phyloP scores from a whole-genome alignment of 2,329 filamentous ascomycete genomes.

The Alternaria dauci region DNA sequence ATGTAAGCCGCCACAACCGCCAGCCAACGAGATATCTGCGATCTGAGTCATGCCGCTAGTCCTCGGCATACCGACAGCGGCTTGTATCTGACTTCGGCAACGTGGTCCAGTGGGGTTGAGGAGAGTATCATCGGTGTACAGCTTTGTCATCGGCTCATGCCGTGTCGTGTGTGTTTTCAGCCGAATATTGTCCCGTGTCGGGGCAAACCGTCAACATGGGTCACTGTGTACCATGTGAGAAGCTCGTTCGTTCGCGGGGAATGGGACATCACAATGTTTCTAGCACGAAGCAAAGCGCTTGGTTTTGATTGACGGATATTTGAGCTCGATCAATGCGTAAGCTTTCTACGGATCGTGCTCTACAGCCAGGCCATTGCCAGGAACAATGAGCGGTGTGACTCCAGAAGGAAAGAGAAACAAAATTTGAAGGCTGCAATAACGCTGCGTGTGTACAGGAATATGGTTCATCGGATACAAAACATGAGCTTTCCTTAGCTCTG shows the following conservation, averaged over 20 bases:
- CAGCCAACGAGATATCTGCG: background rate
- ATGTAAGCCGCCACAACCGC: constrained; percentile 30
- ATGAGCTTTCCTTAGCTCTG: background rate
- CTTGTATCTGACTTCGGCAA: constrained; percentile 7
- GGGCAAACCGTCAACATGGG: background rate
- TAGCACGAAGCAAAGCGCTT: background rate
- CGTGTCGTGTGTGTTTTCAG: constrained; percentile 12
- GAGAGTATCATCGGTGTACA: constrained; percentile 34
- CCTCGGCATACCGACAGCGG: constrained; percentile 35
- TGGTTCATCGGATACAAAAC: background rate
- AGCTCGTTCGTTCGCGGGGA: background rate
- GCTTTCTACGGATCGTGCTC: background rate
- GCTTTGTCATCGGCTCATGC: constrained; percentile 12
- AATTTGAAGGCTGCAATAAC: background rate
- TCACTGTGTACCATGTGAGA: background rate
- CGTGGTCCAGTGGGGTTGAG: constrained; percentile 16
- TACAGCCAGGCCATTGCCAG: background rate
- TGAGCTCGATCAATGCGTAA: background rate
- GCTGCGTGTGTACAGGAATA: background rate
- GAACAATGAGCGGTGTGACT: constrained; percentile 3
- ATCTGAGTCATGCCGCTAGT: constrained; percentile 8
- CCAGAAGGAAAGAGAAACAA: background rate
- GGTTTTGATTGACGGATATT: constrained; percentile 2
- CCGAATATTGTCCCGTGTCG: constrained; percentile 11
- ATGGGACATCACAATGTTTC: background rate